Evolutionary conservation across 2,329 filamentous ascomycete species (phyloP).

Genomic region (Cercospora zeina): DNA sequence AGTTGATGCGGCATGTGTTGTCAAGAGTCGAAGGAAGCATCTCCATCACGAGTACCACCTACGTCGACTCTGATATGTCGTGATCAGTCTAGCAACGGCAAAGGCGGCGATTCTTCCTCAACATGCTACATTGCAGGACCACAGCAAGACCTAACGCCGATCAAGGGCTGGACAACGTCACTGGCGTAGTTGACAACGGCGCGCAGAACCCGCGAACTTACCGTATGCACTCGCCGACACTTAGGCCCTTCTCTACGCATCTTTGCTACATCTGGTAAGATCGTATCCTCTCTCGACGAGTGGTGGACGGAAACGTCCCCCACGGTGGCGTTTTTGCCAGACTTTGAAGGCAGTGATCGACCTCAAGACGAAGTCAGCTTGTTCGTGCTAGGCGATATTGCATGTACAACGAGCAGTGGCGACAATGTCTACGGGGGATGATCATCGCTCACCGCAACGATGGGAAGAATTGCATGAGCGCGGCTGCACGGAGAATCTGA

Average conservation of each 20-base stretch:
- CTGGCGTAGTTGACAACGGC: not conserved
- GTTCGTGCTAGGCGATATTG: slow-evolving; percentile 1
- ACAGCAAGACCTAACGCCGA: not conserved
- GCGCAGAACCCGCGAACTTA: not conserved
- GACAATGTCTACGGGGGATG: not conserved
- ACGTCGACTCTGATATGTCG: not conserved
- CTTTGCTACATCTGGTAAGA: not conserved
- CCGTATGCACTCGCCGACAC: not conserved
- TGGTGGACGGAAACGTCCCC: not conserved
- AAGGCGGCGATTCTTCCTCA: not conserved
- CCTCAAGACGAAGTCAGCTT: not conserved
- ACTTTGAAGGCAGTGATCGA: slow-evolving; percentile 5
- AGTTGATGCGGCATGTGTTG: not conserved
- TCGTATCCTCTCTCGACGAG: not conserved
- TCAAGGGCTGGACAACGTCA: not conserved
- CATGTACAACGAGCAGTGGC: not conserved
- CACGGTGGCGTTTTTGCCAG: not conserved
- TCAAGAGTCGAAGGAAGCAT: not conserved
- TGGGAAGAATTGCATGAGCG: not conserved
- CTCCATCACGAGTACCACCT: not conserved
- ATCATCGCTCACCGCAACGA: not conserved
- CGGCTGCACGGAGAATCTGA: not conserved
- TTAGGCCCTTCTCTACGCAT: not conserved
- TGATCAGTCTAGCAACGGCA: slow-evolving; percentile 1
- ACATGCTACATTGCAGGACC: not conserved